A percentile compares a stretch with the other conserved stretches of the same genome.
Evolutionary conservation across 2,329 filamentous ascomycete genomes (phyloP).

Genomic region (Coccinonectria pachysandricola): DNA sequence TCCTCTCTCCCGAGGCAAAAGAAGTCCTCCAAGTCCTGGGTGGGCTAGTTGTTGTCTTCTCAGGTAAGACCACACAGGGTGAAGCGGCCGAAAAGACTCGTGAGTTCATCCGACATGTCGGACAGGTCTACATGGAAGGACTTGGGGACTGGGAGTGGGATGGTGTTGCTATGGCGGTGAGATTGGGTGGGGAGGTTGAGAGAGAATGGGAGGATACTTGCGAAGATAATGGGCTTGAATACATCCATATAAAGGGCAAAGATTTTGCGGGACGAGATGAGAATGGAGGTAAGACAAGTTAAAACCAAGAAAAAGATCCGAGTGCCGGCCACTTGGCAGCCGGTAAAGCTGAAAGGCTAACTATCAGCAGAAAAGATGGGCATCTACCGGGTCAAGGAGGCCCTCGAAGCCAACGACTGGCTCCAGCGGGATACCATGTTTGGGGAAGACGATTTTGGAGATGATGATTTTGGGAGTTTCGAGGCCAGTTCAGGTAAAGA

Average conservation of each 20-base stretch:
- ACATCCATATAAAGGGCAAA: conserved; percentile 40
- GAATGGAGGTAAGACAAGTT: conserved; percentile 50
- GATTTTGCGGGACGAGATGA: conserved; percentile 38
- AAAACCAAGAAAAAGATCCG: too few relatives aligned
- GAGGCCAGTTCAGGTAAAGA: conserved; percentile 25
- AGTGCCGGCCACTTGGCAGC: too few relatives aligned
- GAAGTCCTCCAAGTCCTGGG: conserved; percentile 54
- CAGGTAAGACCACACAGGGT: conserved; percentile 10
- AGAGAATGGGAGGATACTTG: conserved; percentile 54
- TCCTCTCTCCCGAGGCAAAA: conserved; percentile 48
- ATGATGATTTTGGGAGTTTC: conserved; percentile 22
- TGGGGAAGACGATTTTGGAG: conserved; percentile 11
- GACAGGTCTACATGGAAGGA: conserved; percentile 43
- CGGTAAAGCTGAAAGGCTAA: too few relatives aligned
- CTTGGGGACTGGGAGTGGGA: conserved; percentile 55
- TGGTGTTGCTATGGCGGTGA: conserved; percentile 50
- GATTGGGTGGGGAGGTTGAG: conserved; percentile 37
- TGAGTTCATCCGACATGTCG: conserved; percentile 40
- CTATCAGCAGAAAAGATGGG: conserved; percentile 42
- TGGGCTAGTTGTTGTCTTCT: conserved; percentile 39
- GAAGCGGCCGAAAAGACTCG: conserved; percentile 17
- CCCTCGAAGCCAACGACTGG: conserved; percentile 59
- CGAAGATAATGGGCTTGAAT: conserved; percentile 49
- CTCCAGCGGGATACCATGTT: too few relatives aligned
- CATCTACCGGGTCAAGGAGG: conserved; percentile 48